phyloP scores from a whole-genome alignment of 2,329 filamentous ascomycete genomes.

The Alternaria sp. region DNA sequence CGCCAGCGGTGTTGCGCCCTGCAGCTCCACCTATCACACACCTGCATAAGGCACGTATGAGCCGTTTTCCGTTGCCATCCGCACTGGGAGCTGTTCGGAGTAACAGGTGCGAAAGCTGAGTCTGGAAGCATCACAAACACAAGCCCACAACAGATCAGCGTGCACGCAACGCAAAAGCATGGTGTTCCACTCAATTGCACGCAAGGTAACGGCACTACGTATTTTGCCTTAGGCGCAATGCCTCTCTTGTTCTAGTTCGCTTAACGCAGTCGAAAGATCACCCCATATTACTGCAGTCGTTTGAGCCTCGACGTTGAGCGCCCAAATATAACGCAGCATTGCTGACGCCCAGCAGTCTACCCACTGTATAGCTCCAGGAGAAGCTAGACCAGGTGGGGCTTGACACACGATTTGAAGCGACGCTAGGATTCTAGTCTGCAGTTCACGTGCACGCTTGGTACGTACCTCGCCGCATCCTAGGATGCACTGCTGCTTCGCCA shows the following conservation, averaged over 20 bases:
- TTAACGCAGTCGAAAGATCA: neutral
- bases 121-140: neutral
- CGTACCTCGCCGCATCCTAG: constrained; percentile 22
- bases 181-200: neutral
- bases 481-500: constrained; percentile 7
- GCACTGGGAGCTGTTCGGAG: constrained; percentile 13
- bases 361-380: constrained; percentile 6
- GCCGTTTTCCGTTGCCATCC: neutral
- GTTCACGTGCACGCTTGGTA: constrained; percentile 19
- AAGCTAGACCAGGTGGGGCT: constrained; percentile 11
- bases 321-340: constrained; percentile 14
- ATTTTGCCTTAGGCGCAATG: neutral
- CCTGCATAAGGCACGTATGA: neutral
- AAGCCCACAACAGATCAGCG: neutral
- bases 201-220: neutral
- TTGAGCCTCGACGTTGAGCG: constrained; percentile 1
- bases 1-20: constrained; percentile 17
- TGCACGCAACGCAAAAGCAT: constrained; percentile 3
- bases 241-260: neutral
- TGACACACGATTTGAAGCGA: constrained; percentile 10
- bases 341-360: constrained; percentile 16
- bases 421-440: constrained; percentile 12
- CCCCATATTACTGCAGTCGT: constrained; percentile 1
- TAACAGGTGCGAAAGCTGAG: constrained; percentile 7
- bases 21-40: constrained; percentile 24